Base-by-base conservation (phyloP, 192 early-diverging fungal genomes). In the Coemansia sp. region DNA sequence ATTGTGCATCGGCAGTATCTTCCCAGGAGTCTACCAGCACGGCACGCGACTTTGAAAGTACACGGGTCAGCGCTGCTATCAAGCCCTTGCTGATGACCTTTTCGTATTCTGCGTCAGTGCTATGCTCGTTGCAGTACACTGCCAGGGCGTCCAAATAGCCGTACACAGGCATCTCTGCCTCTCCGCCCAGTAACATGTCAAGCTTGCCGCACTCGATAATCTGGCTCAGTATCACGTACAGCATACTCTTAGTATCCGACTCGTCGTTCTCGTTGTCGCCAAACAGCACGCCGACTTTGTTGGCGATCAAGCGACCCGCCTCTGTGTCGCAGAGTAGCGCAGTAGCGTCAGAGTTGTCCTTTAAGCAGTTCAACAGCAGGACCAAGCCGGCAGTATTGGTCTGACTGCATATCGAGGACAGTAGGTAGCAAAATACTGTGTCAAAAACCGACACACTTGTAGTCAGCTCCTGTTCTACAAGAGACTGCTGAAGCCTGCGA, bases 291-390 rank as follows among this genome's bases (percentile, higher is more conserved):
- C 75, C 75, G n/a, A 82, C 47, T 40, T 47, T 72, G 31, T 54
- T 43, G 13, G 55, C 75, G 3, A 82, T 20, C 60, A 51, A 18
- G 11, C 49, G 68, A 2, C 80, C 80, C 1, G 71, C 40, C 29
- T 74, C 66, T 1, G 54, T 43, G 16, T 36, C 33, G 66, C 80
- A 82, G 3, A 82, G 34, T 3, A 68, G 38, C 12, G 38, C 18
- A 3, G 64, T 38, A 1, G 71, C 36, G 11, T 36, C 63, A 3
- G 34, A 22, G 16, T 71, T 43, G 47, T 15, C 75, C 46, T 72
- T 74, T 24, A 82, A n/a, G 42, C 63, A 72, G 67, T 77, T 82
- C 1, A 82, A 65, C 13, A 82, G 22, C 62, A 82, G 75, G 24
- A 82, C 64, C 38, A 77, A 42, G 8, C 75, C 75, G 5, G 80